Conservation (phyloP, 1,284 basidiomycete species). For the Heliocybe sulcata region DNA sequence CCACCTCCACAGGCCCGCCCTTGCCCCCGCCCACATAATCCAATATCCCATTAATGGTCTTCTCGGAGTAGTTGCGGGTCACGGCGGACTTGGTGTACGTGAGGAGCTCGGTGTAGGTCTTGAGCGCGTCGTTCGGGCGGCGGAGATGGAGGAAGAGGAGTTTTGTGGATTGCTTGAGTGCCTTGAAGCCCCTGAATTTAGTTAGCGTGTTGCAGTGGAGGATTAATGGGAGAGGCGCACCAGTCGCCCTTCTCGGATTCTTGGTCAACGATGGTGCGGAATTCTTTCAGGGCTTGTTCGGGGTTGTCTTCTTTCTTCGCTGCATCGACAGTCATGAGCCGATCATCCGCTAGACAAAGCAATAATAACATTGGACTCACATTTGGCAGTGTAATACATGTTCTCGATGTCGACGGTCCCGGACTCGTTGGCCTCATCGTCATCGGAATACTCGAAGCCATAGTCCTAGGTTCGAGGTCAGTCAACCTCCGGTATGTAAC, state of each 20-base stretch:
- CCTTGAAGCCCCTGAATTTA: slow-evolving; percentile 89
- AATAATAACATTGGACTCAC: slow-evolving; percentile 37
- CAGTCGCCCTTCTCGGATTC: slow-evolving; percentile 92
- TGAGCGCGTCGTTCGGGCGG: slow-evolving; percentile 78
- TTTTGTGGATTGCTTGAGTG: slow-evolving; percentile 96
- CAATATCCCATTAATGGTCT: slow-evolving; percentile 96
- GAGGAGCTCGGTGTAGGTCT: slow-evolving; percentile 81
- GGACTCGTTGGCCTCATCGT: slow-evolving; percentile 73
- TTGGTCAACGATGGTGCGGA: slow-evolving; percentile 80
- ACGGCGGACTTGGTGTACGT: slow-evolving; percentile 92
- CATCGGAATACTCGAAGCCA: slow-evolving; percentile 95
- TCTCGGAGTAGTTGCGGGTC: slow-evolving; percentile 91
- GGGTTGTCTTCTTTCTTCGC: slow-evolving; percentile 91
- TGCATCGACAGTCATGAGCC: slow-evolving; percentile 23
- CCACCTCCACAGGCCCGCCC: slow-evolving; percentile 75
- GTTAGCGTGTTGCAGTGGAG: background rate
- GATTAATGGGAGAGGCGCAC: slow-evolving; percentile 31
- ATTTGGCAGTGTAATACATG: slow-evolving; percentile 97
- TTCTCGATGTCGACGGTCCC: slow-evolving; percentile 95
- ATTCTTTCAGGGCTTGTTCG: slow-evolving; percentile 84
- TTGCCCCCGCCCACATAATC: slow-evolving; percentile 97
- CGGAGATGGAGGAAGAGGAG: slow-evolving; percentile 79
- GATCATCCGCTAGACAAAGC: background rate
- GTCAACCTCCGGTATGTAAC: slow-evolving; percentile 1
- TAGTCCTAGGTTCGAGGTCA: slow-evolving; percentile 64